A percentile compares a stretch with the other conserved stretches of the same genome.
Evolutionary conservation across 2,329 filamentous ascomycete genomes (phyloP).

Genomic region (Paecilomyces niveus): DNA sequence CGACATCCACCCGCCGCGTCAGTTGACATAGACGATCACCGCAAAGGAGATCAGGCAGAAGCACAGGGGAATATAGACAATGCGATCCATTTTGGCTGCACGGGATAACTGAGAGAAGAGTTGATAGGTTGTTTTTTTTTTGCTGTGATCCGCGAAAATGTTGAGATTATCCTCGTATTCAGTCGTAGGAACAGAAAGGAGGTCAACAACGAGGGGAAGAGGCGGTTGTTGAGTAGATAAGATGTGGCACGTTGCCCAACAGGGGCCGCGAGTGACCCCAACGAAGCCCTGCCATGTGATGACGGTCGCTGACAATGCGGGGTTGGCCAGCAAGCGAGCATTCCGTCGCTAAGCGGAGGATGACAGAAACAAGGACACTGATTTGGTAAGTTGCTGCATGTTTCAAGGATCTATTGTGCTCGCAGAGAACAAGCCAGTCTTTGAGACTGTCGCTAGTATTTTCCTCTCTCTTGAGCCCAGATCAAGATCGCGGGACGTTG

Average conservation of each 20-base stretch:
- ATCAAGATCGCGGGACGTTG: background rate
- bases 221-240: background rate
- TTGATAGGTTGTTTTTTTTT: background rate
- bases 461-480: background rate
- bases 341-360: background rate
- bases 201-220: background rate
- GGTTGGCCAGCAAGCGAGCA: background rate
- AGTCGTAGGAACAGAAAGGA: background rate
- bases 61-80: constrained; percentile 28
- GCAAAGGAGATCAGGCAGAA: constrained; percentile 31
- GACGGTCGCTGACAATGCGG: background rate
- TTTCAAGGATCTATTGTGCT: background rate
- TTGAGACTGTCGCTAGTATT: background rate
- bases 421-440: background rate
- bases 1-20: constrained; percentile 1
- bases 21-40: constrained; percentile 29
- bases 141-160: background rate
- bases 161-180: background rate
- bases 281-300: background rate
- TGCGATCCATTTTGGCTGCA: constrained; percentile 22
- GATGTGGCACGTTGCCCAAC: background rate
- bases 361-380: background rate
- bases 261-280: background rate
- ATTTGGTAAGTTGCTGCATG: background rate
- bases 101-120: background rate